Percentiles rank a stretch among this genome's conserved stretches.
Evolutionary conservation across 2,329 filamentous ascomycete genomes (phyloP).

Genomic region (Sordariomycetes sp.): DNA sequence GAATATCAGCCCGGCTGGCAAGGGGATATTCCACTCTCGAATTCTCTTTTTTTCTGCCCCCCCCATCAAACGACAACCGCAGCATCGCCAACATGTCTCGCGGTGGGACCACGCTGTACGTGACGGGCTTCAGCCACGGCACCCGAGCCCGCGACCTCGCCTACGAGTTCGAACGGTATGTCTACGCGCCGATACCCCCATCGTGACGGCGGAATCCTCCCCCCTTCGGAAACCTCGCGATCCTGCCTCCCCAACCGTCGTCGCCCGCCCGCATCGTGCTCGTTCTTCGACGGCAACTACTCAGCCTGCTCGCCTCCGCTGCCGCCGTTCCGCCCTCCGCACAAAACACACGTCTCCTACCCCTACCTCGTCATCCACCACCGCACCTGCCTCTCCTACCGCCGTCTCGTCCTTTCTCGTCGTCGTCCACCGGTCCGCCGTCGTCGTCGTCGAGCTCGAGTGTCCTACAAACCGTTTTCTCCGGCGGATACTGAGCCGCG

Average conservation of each 20-base stretch:
- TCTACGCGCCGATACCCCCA: conserved; percentile 41
- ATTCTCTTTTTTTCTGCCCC: not conserved
- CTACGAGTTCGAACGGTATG: conserved; percentile 99
- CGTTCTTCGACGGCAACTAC: not conserved
- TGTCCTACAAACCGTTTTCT: conserved; percentile 8
- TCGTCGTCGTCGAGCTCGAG: conserved; percentile 16
- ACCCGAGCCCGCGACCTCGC: conserved; percentile 97
- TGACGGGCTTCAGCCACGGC: conserved; percentile 97
- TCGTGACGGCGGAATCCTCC: conserved; percentile 20
- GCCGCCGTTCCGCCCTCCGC: not conserved
- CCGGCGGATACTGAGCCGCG: not conserved
- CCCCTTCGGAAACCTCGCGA: conserved; percentile 19
- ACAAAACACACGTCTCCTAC: conserved; percentile 6
- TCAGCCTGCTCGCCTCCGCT: not conserved
- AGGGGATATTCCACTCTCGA: not conserved
- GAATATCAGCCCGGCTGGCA: not conserved
- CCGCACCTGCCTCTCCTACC: not conserved
- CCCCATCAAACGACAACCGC: not conserved
- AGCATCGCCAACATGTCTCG: conserved; percentile 59
- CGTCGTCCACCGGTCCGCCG: conserved; percentile 18
- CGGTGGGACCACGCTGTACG: conserved; percentile 86
- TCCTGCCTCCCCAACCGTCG: conserved; percentile 15
- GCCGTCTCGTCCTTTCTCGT: conserved; percentile 14
- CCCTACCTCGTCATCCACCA: conserved; percentile 16
- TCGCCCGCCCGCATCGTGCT: conserved; percentile 10